Evolutionary conservation across 805 yeast species (phyloP), one percentile per base, ranked within the genome.

Genomic region (Candida railenensis): DNA sequence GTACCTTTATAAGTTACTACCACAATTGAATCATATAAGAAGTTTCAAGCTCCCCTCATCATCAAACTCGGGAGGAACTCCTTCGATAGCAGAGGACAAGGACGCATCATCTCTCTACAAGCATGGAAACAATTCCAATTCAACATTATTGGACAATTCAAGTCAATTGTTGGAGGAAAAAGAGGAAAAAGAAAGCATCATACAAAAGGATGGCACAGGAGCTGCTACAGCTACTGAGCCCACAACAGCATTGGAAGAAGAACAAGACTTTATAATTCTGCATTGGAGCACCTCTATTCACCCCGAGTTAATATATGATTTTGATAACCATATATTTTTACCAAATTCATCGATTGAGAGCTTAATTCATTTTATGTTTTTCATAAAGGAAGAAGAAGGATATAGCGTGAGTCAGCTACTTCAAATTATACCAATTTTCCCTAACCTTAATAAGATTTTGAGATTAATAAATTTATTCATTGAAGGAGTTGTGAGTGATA

Each of bases 311-410:
- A 48, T 53, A 20, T 61, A 80, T 47, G 88, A 84, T 56, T 59
- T 78, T 18, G 76, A 54, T 11, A 48, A 53, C 18, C 56, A 77
- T 16, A 50, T 56, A 15, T 69, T 76, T 22, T 52, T 73, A 5
- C 73, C 78, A 19, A 88, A 88, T n/a, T 50, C 59, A 16, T 61
- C 88, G 0, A 57, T 80, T 9, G 97, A 90, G 61, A 78, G 90
- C 40, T 72, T 90, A 33, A 80, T 91, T 46, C 97, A 91, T 65
- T 78, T 87, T 2, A 69, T 88, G 21, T 61, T 89, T 14, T 71
- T 69, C 45, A 54, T 56, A 25, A 40, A 43, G n/a, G 53, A 51
- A 18, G 47, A 51, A 18, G 18, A 42, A 48, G 37, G 48, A 47
- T 19, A 34, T 47, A 15, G 49, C 15, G 46, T 63, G 43, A 30